Conservation (phyloP, 805 yeast genomes). For the Yueomyces sinensis region DNA sequence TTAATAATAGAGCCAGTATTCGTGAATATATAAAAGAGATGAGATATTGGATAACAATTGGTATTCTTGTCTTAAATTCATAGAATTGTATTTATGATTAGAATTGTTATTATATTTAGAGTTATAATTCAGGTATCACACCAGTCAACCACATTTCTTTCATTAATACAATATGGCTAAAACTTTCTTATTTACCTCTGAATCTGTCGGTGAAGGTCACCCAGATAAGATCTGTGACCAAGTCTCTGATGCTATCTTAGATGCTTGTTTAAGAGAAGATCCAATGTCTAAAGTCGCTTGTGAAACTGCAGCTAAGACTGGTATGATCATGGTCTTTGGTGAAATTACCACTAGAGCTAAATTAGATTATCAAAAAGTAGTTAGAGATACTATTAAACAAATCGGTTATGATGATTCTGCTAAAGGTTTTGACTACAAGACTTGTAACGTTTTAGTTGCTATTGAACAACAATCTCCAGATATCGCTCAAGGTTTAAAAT, state of each 20-base stretch:
- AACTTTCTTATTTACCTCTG: constrained; percentile 63
- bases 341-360: constrained; percentile 96
- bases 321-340: constrained; percentile 99
- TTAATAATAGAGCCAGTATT: too few species aligned
- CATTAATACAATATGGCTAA: constrained; percentile 32
- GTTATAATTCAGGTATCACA: too few species aligned
- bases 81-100: too few species aligned
- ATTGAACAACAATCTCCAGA: constrained; percentile 99
- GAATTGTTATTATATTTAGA: too few species aligned
- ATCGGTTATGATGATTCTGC: constrained; percentile 94
- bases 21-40: too few species aligned
- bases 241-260: constrained; percentile 95
- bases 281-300: constrained; percentile 98
- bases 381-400: constrained; percentile 96
- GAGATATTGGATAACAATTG: too few species aligned
- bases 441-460: constrained; percentile 97
- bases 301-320: constrained; percentile 98
- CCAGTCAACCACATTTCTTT: constrained; percentile 36
- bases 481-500: constrained; percentile 98
- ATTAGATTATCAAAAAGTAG: constrained; percentile 91
- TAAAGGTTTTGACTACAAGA: constrained; percentile 98
- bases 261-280: constrained; percentile 91
- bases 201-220: constrained; percentile 90
- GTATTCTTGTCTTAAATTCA: too few species aligned
- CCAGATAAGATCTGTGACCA: constrained; percentile 97